Evolutionary conservation across 2,329 filamentous ascomycete genomes (phyloP).

Genomic region (Bisporella sp.): DNA sequence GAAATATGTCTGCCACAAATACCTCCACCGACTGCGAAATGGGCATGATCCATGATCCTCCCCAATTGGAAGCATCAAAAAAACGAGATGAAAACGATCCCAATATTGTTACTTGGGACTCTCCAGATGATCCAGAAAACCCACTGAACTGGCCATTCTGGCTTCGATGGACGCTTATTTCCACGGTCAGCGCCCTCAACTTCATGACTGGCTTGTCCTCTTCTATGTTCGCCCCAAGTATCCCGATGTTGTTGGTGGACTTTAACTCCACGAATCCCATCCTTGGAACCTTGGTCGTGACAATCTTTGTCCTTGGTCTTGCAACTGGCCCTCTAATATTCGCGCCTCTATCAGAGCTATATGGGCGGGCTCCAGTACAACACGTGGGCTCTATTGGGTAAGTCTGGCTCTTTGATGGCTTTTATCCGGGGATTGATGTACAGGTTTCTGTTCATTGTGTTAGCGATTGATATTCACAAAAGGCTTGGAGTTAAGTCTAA

Average conservation of each 20-base stretch:
- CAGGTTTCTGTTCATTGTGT: background rate
- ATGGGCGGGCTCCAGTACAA: constrained; percentile 45
- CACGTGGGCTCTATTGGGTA: background rate
- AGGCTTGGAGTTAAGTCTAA: too few species aligned
- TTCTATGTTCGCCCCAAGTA: constrained; percentile 36
- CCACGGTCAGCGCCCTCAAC: background rate
- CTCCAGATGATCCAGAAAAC: constrained; percentile 1
- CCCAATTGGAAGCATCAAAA: too few species aligned
- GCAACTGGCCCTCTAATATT: constrained; percentile 11
- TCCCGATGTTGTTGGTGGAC: constrained; percentile 37
- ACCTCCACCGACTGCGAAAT: too few species aligned
- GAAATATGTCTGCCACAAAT: too few species aligned
- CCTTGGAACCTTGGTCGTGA: constrained; percentile 27
- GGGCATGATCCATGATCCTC: too few species aligned
- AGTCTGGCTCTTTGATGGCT: background rate
- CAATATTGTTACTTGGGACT: constrained; percentile 1
- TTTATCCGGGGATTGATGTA: background rate
- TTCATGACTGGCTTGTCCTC: background rate
- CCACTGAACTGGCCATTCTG: constrained; percentile 2
- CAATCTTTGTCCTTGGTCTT: constrained; percentile 14
- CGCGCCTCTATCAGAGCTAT: constrained; percentile 49
- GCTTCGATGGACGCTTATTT: background rate
- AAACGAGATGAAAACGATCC: background rate
- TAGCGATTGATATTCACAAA: background rate
- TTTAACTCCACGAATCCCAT: constrained; percentile 32